Evolutionary conservation across 768 basidiomycete genomes (phyloP).

Genomic region (Chiua virens): DNA sequence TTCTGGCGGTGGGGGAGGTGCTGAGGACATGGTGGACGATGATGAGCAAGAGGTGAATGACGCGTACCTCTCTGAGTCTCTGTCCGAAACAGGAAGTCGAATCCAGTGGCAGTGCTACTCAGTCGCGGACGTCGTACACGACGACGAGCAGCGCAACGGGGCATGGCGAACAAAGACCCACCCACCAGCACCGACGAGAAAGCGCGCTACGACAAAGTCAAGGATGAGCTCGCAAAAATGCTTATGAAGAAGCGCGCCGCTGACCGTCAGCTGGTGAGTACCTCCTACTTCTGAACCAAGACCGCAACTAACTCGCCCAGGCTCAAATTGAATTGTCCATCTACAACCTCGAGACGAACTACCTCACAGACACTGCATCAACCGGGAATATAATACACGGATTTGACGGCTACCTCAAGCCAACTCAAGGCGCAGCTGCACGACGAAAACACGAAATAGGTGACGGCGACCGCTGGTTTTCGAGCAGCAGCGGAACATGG

Average conservation of each 20-base stretch:
- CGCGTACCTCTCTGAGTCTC: conserved; percentile 29
- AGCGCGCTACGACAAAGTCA: conserved; percentile 66
- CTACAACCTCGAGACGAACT: conserved; percentile 72
- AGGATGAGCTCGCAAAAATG: conserved; percentile 73
- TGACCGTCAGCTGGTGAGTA: conserved; percentile 80
- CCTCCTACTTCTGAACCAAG: conserved; percentile 17
- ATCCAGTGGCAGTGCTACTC: conserved; percentile 1
- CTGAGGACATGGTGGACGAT: conserved; percentile 50
- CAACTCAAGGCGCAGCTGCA: conserved; percentile 47
- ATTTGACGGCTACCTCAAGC: conserved; percentile 85
- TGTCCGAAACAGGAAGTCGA: conserved; percentile 25
- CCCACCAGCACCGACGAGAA: conserved; percentile 63
- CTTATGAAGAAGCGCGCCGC: conserved; percentile 70
- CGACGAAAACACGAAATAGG: conserved; percentile 74
- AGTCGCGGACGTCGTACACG: background rate
- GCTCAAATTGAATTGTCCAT: conserved; percentile 78
- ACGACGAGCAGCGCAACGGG: background rate
- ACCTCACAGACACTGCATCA: conserved; percentile 76
- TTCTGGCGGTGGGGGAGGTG: conserved; percentile 50
- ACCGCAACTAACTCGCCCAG: conserved; percentile 34
- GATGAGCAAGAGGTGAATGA: conserved; percentile 10
- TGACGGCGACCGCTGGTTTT: conserved; percentile 79
- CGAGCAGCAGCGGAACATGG: conserved; percentile 75
- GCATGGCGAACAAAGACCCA: conserved; percentile 40
- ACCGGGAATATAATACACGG: conserved; percentile 89